These are phyloP conservation scores for Colletotrichum shisoi DNA, from an alignment of 2,329 filamentous ascomycete genomes.

Conservation along the genomic window DNA sequence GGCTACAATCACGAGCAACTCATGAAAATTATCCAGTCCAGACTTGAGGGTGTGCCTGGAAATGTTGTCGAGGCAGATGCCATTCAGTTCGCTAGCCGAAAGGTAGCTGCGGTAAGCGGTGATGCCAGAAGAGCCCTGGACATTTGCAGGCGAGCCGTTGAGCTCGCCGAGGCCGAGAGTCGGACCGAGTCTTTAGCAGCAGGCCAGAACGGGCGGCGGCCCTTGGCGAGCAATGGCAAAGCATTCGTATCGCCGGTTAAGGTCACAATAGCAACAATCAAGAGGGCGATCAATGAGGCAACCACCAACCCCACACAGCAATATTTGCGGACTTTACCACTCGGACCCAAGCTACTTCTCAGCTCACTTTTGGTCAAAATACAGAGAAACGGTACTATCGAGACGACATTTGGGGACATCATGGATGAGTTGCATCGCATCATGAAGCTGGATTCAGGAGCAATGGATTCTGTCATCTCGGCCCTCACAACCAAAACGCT, in stretches of 20 bases:
- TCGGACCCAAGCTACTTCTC: slow-evolving; percentile 84
- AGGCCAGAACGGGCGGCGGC: slow-evolving; percentile 59
- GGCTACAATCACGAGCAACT: slow-evolving; percentile 97
- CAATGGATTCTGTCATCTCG: neutral
- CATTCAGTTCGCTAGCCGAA: slow-evolving; percentile 93
- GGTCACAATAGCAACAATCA: slow-evolving; percentile 92
- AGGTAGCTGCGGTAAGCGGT: slow-evolving; percentile 94
- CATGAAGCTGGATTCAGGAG: slow-evolving; percentile 49
- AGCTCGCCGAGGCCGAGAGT: slow-evolving; percentile 83
- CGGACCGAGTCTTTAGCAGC: slow-evolving; percentile 64
- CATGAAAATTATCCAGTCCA: slow-evolving; percentile 96
- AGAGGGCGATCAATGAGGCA: slow-evolving; percentile 92
- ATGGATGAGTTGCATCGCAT: slow-evolving; percentile 83
- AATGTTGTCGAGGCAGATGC: slow-evolving; percentile 92
- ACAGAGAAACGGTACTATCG: slow-evolving; percentile 82
- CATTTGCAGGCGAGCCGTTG: slow-evolving; percentile 93
- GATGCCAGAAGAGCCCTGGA: slow-evolving; percentile 92
- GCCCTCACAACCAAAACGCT: slow-evolving; percentile 7
- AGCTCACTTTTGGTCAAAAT: slow-evolving; percentile 81
- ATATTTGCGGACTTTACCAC: slow-evolving; percentile 81
- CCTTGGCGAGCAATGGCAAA: slow-evolving; percentile 43
- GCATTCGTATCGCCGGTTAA: slow-evolving; percentile 56
- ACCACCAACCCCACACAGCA: slow-evolving; percentile 92
- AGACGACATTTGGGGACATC: slow-evolving; percentile 88
- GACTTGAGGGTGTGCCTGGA: slow-evolving; percentile 84